Base-by-base conservation (phyloP, 768 basidiomycete species). In the Daedaleopsis nitida region DNA sequence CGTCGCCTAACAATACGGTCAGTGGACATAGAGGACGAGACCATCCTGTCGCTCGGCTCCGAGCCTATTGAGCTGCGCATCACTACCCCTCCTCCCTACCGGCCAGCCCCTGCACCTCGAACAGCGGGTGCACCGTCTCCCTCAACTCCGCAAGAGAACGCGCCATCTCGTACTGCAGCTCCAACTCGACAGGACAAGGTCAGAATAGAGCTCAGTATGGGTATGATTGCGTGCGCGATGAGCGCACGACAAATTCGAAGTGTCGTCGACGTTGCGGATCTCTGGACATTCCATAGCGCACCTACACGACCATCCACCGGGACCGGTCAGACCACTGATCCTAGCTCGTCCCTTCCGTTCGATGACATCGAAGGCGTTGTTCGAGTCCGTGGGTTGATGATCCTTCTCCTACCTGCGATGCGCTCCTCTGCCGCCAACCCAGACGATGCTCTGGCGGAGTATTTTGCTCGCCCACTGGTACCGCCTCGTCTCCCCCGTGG, bases 31-130 rank as follows among this genome's bases (percentile, higher is more conserved):
- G 68, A 67, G 34, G 82, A 81, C 35, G 81, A 86, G 52, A 73
- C 74, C 9, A 64, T 94, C 10, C 57, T 91, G 14, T 88, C 86
- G 7, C 80, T 92, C 55, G 86, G 87, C 17, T 70, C 79, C 14
- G 83, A 87, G 34, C 85, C 91, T 19, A 78, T 93, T 52, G 70
- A 81, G 3, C 62, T 92, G 49, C 77, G 78, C 47, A 71, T 93
- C 19, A 74, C 73, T 37, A 87, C 84, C 0, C 82, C 84, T 49
- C 60, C 84, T 47, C 62, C 57, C 39, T 65, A 53, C 60, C 65
- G 37, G 60, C 58, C 39, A 45, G 17, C 39, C 1, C 32, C 21
- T 1, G 5, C 51, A 1, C 43, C 48, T 6, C 35, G 39, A 42
- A 13, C 39, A 42, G 13, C 3, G 17, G 13, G 35, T 27, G 42